Percentiles rank a stretch among this genome's conserved stretches.
Evolutionary conservation across 202 grass and related monocot genomes (phyloP).

Genomic region (Digitaria exilis): DNA sequence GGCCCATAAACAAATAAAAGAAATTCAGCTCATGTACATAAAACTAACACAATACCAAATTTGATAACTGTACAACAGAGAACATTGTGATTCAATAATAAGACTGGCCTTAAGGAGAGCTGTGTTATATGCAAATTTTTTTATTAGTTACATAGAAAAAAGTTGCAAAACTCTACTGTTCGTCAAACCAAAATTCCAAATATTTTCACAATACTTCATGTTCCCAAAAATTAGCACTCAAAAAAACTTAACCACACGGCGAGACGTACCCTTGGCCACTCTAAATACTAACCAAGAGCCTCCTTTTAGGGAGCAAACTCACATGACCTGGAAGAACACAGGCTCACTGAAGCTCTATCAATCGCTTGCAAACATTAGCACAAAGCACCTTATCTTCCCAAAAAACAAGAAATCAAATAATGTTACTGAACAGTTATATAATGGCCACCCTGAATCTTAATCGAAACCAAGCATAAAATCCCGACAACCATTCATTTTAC

Average conservation of each 20-base stretch:
- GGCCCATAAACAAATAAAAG: neutral
- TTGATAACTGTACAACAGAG: neutral
- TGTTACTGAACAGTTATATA: neutral
- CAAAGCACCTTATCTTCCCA: neutral
- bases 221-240: neutral
- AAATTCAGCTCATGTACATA: neutral
- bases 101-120: neutral
- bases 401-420: neutral
- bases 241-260: neutral
- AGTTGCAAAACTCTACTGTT: neutral
- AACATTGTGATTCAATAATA: neutral
- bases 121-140: neutral
- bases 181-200: neutral
- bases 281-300: neutral
- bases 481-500: neutral
- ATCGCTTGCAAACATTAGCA: neutral
- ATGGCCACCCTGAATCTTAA: neutral
- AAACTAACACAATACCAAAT: neutral
- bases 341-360: neutral
- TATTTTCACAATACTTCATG: neutral
- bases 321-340: neutral
- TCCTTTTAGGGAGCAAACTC: neutral
- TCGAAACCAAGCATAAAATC: neutral
- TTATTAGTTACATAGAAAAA: neutral
- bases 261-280: neutral